Evolutionary conservation across 116 monocot genomes (phyloP).

Genomic region (Phalaenopsis hybrid): DNA sequence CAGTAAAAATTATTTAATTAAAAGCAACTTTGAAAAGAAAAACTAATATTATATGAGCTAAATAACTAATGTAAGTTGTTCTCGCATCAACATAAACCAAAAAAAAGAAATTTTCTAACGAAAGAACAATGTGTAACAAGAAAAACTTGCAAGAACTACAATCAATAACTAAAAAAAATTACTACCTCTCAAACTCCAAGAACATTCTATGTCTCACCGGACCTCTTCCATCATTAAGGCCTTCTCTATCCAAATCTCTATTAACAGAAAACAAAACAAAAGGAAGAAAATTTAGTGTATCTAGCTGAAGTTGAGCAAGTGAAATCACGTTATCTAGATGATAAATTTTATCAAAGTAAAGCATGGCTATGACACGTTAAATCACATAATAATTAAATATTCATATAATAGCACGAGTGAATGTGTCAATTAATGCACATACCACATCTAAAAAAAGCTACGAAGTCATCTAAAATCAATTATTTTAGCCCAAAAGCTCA

Average conservation of each 20-base stretch:
- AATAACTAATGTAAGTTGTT: not conserved
- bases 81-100: not conserved
- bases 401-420: not conserved
- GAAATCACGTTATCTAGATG: not conserved
- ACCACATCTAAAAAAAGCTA: not conserved
- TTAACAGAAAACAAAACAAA: not conserved
- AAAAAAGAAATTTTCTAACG: not conserved
- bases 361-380: not conserved
- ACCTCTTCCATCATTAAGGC: conserved; percentile 2
- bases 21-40: not conserved
- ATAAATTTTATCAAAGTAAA: not conserved
- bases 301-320: not conserved
- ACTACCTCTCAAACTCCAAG: conserved; percentile 11
- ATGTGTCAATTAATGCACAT: not conserved
- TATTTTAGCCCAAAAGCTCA: not conserved
- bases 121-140: not conserved
- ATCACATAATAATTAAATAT: not conserved
- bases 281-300: not conserved
- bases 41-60: not conserved
- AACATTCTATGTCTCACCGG: conserved; percentile 2
- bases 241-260: conserved; percentile 5
- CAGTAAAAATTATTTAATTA: not conserved
- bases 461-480: not conserved
- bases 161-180: not conserved
- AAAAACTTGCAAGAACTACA: not conserved